phyloP scores from a whole-genome alignment of 2,329 filamentous ascomycete species.

The Alternaria metachromatica region DNA sequence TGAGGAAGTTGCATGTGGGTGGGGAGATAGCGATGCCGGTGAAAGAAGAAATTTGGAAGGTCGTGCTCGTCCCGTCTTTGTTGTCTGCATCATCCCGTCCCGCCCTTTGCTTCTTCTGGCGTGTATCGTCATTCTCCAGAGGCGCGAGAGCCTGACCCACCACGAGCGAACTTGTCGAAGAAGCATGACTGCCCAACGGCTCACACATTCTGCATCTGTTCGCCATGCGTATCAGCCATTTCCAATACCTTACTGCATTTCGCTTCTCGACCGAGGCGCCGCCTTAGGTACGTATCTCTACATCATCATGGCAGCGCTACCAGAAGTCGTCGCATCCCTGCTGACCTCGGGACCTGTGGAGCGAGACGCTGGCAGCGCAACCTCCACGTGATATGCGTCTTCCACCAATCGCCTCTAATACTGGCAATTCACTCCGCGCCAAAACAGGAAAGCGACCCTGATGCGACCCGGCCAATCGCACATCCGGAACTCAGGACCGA shows the following conservation, averaged over 20 bases:
- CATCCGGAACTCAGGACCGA: conserved; percentile 8
- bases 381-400: conserved; percentile 23
- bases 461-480: conserved; percentile 9
- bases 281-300: conserved; percentile 7
- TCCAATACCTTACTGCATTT: conserved; percentile 17
- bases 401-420: conserved; percentile 19
- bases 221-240: conserved; percentile 12
- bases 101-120: conserved; percentile 14
- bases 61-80: conserved; percentile 14
- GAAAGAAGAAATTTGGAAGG: conserved; percentile 8
- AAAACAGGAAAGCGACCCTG: conserved; percentile 14
- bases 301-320: conserved; percentile 14
- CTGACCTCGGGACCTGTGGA: conserved; percentile 28
- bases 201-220: neutral
- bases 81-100: conserved; percentile 10
- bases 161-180: conserved; percentile 3
- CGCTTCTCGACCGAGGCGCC: conserved; percentile 14
- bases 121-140: conserved; percentile 11
- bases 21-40: conserved; percentile 16
- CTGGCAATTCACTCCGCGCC: conserved; percentile 25
- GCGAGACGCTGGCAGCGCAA: conserved; percentile 11
- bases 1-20: conserved; percentile 9
- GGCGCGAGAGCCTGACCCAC: conserved; percentile 4
- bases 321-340: conserved; percentile 12
- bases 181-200: conserved; percentile 16